A percentile compares a stretch with the other conserved stretches of the same genome.
phyloP scores from a whole-genome alignment of 2,329 filamentous ascomycete species.

The Sporothrix schenckii region DNA sequence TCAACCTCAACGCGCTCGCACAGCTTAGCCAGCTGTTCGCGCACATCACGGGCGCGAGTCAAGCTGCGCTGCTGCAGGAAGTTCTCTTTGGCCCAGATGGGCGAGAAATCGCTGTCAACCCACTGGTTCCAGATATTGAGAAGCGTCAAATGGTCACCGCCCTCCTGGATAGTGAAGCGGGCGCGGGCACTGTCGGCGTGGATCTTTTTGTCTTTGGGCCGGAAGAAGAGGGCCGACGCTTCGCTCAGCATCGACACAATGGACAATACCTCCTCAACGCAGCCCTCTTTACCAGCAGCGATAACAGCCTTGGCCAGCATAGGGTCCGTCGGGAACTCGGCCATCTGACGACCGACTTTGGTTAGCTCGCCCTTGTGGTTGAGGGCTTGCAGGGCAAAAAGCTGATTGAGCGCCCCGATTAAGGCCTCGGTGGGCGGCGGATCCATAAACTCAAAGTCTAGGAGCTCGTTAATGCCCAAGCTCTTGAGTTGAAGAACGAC shows the following conservation, averaged over 20 bases:
- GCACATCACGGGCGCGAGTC: conserved; percentile 83
- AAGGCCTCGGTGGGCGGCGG: conserved; percentile 87
- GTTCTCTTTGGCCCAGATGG: conserved; percentile 88
- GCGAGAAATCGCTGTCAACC: conserved; percentile 87
- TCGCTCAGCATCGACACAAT: conserved; percentile 95
- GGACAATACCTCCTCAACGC: conserved; percentile 87
- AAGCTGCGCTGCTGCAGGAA: conserved; percentile 91
- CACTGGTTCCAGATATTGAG: conserved; percentile 96
- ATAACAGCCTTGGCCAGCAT: conserved; percentile 90
- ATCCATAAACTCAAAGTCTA: conserved; percentile 97
- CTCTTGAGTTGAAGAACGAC: conserved; percentile 86
- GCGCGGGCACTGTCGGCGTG: conserved; percentile 89
- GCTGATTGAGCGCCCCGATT: conserved; percentile 83
- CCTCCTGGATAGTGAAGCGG: conserved; percentile 86
- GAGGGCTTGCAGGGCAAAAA: conserved; percentile 87
- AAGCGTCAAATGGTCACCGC: conserved; percentile 84
- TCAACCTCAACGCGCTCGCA: conserved; percentile 91
- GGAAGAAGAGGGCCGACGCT: conserved; percentile 85
- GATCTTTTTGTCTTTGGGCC: conserved; percentile 95
- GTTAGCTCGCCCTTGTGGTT: conserved; percentile 89
- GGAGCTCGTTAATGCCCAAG: conserved; percentile 85
- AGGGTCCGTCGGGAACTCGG: conserved; percentile 69
- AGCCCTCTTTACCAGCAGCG: conserved; percentile 85
- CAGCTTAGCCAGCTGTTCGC: conserved; percentile 87
- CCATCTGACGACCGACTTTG: conserved; percentile 89